Evolutionary conservation across 352 stramenopile species (phyloP), one percentile per base, ranked within the genome.

Genomic region (Phytopythium montanum): DNA sequence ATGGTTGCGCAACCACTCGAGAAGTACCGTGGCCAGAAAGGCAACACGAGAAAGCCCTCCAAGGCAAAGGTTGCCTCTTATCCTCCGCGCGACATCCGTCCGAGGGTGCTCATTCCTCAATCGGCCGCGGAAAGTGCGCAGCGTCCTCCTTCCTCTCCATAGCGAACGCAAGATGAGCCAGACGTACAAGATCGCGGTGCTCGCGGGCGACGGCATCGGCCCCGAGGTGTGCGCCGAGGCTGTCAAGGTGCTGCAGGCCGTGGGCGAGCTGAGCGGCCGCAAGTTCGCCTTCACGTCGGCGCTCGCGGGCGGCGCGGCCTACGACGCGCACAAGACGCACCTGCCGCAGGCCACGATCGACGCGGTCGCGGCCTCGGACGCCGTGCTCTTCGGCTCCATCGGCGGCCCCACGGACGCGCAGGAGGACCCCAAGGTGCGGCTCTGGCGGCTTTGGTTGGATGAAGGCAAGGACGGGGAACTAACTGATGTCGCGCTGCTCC

Each of bases 121-220:
- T 46, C 19, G 39, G 39, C 39, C 2, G 39, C 18, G 39, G 14
- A 42, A 42, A n/a, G 36, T 42, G 36, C 36, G 14, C 36, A 42
- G 3, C 14, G 7, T 10, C 44, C 3, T 29, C 19, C 3, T 49
- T 31, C 44, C 10, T 10, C 10, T 18, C 9, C 36, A 42, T 42
- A 42, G 36, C 12, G 36, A 42, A 42, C 2, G 14, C 36, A 42
- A n/a, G 36, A 77, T 79, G 70, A 81, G 68, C 70, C 60, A 61
- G 75, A 79, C 69, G 21, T 74, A 87, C 72, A 89, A 90, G 68
- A 96, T 99, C 61, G 98, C 97, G 13, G 81, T 99, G 56, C 86
- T 99, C 25, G 87, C 97, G 0, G 97, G 97, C 59, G 97, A 99
- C 79, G 97, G 97, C 59, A 99, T 99, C 72, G 97, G 97, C n/a